phyloP scores from a whole-genome alignment of 495 filamentous ascomycete genomes.

The Annulohypoxylon bovei region DNA sequence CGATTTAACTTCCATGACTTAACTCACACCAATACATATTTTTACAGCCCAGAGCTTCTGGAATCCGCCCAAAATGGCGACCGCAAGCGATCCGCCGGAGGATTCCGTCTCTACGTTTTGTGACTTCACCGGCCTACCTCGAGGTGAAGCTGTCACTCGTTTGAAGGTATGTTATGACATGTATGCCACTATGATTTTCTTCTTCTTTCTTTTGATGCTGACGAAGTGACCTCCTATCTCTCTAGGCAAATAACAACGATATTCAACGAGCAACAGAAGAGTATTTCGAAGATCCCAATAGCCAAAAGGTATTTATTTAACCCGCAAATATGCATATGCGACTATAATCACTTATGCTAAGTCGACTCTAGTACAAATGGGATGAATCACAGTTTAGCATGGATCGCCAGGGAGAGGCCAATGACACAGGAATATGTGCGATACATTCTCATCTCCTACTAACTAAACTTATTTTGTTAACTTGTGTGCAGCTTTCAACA shows the following conservation, averaged over 20 bases:
- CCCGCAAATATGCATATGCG: background rate
- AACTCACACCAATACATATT: background rate
- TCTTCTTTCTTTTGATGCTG: background rate
- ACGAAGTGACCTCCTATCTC: background rate
- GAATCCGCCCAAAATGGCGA: constrained; percentile 45
- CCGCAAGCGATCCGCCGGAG: constrained; percentile 41
- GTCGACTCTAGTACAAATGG: constrained; percentile 53
- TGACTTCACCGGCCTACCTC: constrained; percentile 44
- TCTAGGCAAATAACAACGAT: constrained; percentile 56
- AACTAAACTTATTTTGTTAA: constrained; percentile 9
- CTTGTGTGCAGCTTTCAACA: constrained; percentile 62
- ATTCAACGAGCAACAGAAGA: constrained; percentile 56
- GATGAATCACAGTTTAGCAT: constrained; percentile 58
- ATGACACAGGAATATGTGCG: constrained; percentile 47
- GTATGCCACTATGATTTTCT: background rate
- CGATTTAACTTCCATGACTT: background rate
- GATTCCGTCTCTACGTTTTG: constrained; percentile 43
- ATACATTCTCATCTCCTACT: constrained; percentile 1
- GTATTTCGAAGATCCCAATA: constrained; percentile 53
- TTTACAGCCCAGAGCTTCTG: background rate
- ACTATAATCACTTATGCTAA: constrained; percentile 24
- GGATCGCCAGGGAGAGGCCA: constrained; percentile 55
- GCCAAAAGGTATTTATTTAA: constrained; percentile 47
- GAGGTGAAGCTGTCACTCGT: constrained; percentile 48
- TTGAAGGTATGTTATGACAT: constrained; percentile 49